Evolutionary conservation across 257 asterid genomes (phyloP).

Genomic region (Ilex aquifolium): DNA sequence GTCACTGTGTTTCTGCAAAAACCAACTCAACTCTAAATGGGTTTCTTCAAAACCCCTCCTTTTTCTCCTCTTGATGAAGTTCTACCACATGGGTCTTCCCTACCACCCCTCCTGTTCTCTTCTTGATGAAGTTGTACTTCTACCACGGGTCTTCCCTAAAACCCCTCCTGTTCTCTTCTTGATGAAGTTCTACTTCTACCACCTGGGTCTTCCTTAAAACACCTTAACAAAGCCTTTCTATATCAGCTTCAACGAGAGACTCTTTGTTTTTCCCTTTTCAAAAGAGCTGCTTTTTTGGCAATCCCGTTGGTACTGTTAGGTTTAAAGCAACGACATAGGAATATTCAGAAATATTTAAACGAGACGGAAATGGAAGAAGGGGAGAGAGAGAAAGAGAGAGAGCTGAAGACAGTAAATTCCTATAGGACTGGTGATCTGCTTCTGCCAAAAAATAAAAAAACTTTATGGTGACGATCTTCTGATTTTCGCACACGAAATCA

Average conservation of each 20-base stretch:
- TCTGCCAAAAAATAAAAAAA: neutral
- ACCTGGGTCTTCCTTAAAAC: no score
- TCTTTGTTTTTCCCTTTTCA: no score
- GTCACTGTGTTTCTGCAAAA: neutral
- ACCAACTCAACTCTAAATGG: constrained; percentile 5
- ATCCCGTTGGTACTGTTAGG: constrained; percentile 9
- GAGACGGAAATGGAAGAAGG: neutral
- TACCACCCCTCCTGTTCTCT: neutral
- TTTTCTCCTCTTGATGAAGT: neutral
- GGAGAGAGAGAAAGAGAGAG: neutral
- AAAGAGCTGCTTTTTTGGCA: constrained; percentile 3
- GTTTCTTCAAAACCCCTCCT: neutral
- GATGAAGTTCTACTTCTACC: no score
- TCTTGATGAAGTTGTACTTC: neutral
- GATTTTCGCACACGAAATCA: neutral
- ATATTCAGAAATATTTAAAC: no score
- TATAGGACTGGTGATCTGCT: neutral
- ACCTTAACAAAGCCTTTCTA: neutral
- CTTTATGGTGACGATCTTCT: neutral
- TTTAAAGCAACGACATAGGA: constrained; percentile 2
- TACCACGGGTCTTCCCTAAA: no score
- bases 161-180: no score
- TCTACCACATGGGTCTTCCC: neutral
- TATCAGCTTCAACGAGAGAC: neutral
- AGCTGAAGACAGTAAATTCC: neutral